Evolutionary conservation across 1,284 basidiomycete species (phyloP).

Genomic region (Marasmius oreades): DNA sequence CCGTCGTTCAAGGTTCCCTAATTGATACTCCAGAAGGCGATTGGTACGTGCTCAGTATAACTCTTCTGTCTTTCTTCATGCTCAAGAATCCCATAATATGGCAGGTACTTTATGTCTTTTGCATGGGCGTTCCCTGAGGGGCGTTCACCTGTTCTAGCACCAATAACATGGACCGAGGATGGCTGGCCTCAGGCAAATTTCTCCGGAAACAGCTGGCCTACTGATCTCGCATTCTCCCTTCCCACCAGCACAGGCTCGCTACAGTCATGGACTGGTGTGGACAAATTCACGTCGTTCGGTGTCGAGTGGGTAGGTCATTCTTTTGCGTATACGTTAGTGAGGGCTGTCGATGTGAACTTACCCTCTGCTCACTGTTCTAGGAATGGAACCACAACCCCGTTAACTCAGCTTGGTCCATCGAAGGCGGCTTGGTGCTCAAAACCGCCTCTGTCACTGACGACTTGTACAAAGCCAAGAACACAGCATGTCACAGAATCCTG

Average conservation of each 20-base stretch:
- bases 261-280: constrained; percentile 15
- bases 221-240: constrained; percentile 17
- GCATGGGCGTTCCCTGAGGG: constrained; percentile 16
- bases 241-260: constrained; percentile 11
- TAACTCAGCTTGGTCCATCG: constrained; percentile 18
- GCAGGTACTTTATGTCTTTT: constrained; percentile 16
- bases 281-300: constrained; percentile 20
- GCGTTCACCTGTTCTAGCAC: constrained; percentile 17
- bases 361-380: too few species aligned
- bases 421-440: constrained; percentile 20
- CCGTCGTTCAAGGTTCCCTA: constrained; percentile 18
- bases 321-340: constrained; percentile 22
- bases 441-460: constrained; percentile 23
- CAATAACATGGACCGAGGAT: constrained; percentile 18
- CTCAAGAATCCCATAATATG: background rate
- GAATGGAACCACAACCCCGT: constrained; percentile 29
- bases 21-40: constrained; percentile 15
- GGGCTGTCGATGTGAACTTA: too few species aligned
- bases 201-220: constrained; percentile 13
- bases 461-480: constrained; percentile 24
- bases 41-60: constrained; percentile 16
- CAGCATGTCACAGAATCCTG: constrained; percentile 23
- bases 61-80: constrained; percentile 15
- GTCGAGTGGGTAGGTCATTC: constrained; percentile 17
- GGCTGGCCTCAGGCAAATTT: constrained; percentile 17